Base-by-base conservation (phyloP, 805 yeast genomes). In the Clavispora fructus region DNA sequence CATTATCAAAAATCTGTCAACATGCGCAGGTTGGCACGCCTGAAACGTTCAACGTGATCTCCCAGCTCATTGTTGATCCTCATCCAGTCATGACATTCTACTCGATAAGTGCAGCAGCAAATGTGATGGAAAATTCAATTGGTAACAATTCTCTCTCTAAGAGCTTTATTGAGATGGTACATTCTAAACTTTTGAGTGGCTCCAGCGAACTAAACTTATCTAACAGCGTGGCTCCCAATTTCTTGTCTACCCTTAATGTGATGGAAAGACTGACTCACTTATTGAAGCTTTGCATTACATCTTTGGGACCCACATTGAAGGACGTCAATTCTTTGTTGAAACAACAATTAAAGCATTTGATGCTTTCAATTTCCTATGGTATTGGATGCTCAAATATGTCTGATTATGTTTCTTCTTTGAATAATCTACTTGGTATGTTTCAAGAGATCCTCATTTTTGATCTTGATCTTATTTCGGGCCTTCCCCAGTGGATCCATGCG, bases 11-110 rank as follows among this genome's bases (percentile, higher is more conserved):
- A 35, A 62, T 69, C 17, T 63, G 63, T 47, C 49, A 59, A 32
- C 41, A 55, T 39, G 58, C 65, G 4, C 62, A 59, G n/a, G 19
- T 47, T 16, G 70, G 69, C 1, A 67, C 65, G 41, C 53, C 44
- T 28, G 69, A 77, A 4, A 75, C 84, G 4, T 69, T 75, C 46
- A 81, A 80, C 31, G 80, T 88, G 5, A 58, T 82, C 2, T 62
- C 75, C 33, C 82, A 86, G 13, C 69, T 92, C 27, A 62, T 83
- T 4, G 67, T 67, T 17, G 98, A 92, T 62, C 91, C 96, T 0
- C 92, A 91, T 59, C 96, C 97, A 0, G 68, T 79, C 1, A 90
- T 94, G 14, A 91, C 87, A 59, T 75, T 79, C 45, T 84, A 90
- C 74, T 74, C 92, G 0, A 61, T 90, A 54, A 77, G 76, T 40